Conservation (phyloP, 768 basidiomycete genomes). For the Pleurotus ostreatus region DNA sequence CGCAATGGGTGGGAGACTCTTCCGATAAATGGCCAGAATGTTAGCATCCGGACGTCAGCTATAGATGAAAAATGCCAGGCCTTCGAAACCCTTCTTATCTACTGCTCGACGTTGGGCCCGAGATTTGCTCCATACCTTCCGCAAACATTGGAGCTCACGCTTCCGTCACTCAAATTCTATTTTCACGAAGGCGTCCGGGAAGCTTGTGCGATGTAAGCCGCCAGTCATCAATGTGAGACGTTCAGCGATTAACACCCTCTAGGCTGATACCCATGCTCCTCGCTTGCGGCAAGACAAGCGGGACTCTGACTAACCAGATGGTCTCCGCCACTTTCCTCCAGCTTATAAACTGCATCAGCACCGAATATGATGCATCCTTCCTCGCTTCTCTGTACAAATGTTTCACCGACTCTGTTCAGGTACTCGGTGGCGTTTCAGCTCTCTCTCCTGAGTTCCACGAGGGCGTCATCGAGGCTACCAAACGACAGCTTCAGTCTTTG, state of each 20-base stretch:
- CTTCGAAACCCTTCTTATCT: constrained; percentile 82
- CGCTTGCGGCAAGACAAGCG: constrained; percentile 60
- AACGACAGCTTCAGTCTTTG: constrained; percentile 62
- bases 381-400: constrained; percentile 74
- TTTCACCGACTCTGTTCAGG: constrained; percentile 55
- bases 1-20: constrained; percentile 80
- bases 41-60: constrained; percentile 74
- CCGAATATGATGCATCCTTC: constrained; percentile 75
- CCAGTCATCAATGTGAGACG: not conserved
- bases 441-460: constrained; percentile 51
- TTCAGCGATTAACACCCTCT: not conserved
- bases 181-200: constrained; percentile 86
- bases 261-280: constrained; percentile 75
- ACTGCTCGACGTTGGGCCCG: constrained; percentile 63
- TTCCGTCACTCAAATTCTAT: constrained; percentile 70
- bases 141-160: constrained; percentile 66
- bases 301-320: constrained; percentile 65
- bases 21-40: constrained; percentile 68
- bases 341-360: constrained; percentile 55
- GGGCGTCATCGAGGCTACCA: constrained; percentile 63
- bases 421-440: constrained; percentile 50
- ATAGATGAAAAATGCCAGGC: constrained; percentile 89
- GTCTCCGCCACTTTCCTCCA: constrained; percentile 64
- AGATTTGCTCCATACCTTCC: constrained; percentile 71
- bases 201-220: constrained; percentile 65